A percentile compares a stretch with the other conserved stretches of the same genome.
phyloP scores from a whole-genome alignment of 2,329 filamentous ascomycete species.

The Endocalyx cinctus region DNA sequence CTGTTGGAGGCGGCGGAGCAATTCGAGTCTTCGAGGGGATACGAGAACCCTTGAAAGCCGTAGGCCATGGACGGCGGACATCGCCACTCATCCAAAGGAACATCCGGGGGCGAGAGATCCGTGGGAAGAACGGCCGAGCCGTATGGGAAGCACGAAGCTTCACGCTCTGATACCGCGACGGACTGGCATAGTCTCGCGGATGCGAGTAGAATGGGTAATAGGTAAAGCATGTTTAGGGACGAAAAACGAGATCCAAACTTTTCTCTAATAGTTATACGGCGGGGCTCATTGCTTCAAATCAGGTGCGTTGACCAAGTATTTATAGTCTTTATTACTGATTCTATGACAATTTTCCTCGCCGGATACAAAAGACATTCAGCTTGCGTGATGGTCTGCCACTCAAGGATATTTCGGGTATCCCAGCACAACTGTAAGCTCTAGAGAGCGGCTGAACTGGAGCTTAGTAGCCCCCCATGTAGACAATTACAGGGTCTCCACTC shows the following conservation, averaged over 20 bases:
- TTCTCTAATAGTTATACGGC: neutral
- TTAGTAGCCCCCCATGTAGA: too few species aligned
- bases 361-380: too few species aligned
- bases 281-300: too few species aligned
- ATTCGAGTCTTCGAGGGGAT: conserved; percentile 3
- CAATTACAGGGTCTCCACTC: too few species aligned
- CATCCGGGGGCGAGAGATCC: conserved; percentile 2
- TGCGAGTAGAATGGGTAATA: neutral
- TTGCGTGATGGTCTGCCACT: too few species aligned
- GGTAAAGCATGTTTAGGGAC: neutral
- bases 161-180: neutral
- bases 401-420: too few species aligned
- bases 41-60: conserved; percentile 7
- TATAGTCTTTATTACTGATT: too few species aligned
- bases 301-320: neutral
- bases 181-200: neutral
- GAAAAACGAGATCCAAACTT: neutral
- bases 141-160: conserved; percentile 3
- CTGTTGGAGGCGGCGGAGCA: conserved; percentile 4
- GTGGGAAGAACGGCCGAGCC: conserved; percentile 3
- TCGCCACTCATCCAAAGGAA: conserved; percentile 4
- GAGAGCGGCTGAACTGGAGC: too few species aligned
- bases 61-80: conserved; percentile 4
- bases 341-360: too few species aligned
- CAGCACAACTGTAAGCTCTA: too few species aligned